Conservation (phyloP, 2,329 filamentous ascomycete genomes). For the Ophiostoma piceae region DNA sequence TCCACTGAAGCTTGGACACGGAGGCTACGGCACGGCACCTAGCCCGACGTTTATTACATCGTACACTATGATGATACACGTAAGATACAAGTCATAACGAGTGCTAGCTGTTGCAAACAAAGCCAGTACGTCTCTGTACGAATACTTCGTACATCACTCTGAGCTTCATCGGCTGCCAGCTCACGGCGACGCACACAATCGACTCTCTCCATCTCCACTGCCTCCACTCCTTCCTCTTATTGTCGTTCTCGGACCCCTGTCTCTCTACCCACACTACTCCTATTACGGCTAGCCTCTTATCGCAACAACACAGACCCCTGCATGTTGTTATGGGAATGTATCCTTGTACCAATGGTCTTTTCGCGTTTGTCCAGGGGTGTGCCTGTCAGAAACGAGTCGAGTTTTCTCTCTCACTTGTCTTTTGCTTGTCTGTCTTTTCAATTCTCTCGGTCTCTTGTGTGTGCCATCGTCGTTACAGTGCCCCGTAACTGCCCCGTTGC, state of each 20-base stretch:
- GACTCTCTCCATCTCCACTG: background rate
- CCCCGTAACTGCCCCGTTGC: background rate
- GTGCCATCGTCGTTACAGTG: background rate
- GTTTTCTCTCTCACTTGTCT: background rate
- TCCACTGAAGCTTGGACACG: background rate
- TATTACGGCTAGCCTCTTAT: background rate
- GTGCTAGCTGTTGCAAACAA: too few species aligned
- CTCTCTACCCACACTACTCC: background rate
- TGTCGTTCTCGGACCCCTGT: background rate
- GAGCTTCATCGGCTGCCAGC: background rate
- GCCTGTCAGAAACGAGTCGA: background rate
- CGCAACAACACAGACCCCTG: constrained; percentile 9
- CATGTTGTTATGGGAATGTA: background rate
- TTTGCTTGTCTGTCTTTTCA: background rate
- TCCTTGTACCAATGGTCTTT: background rate
- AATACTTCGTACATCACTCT: background rate
- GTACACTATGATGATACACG: background rate
- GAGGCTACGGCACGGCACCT: constrained; percentile 10
- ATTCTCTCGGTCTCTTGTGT: background rate
- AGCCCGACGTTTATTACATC: background rate
- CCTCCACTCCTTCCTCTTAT: background rate
- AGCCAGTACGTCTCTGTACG: too few species aligned
- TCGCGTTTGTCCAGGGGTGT: constrained; percentile 10
- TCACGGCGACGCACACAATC: background rate
- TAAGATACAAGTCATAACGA: too few species aligned